Evolutionary conservation across 495 filamentous ascomycete genomes (phyloP), one percentile per base, ranked within the genome.

Genomic region (Penicillium diatomitis): DNA sequence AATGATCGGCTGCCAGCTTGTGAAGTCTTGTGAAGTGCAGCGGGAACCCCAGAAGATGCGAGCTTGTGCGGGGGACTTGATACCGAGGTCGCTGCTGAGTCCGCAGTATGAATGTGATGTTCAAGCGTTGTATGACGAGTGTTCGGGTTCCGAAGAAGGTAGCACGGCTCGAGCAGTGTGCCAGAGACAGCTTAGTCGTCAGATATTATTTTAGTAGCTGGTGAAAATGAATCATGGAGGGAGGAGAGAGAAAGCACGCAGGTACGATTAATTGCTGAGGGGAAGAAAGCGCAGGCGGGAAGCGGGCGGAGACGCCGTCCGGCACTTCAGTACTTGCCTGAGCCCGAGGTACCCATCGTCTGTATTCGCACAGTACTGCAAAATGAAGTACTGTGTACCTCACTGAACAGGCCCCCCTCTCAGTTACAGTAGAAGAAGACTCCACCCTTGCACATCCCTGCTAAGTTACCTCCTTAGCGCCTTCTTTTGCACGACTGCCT

Each of bases 51-150:
- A 20, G 20, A 20, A 20, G 20, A 20, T 20, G 20, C 20, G 2
- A 20, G 20, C 20, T 20, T 20, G 20, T 51, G 56, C 46, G 36
- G 36, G 8, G 43, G 52, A 45, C 29, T 54, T 58, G 46, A 56
- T 61, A 55, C 55, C 54, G 54, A 61, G 57, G 57, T 54, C 47
- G 52, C 54, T 28, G 35, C 44, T 44, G 44, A 37, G 11, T 28
- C 52, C 40, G 11, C 29, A 32, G 53, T 5, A 49, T 20, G 20
- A 20, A 20, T 20, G 20, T 20, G 20, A 20, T 20, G 20, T 20
- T 20, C 20, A 20, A 20, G 20, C 0, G 20, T 20, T 20, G 20
- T 20, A 20, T 20, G 20, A 20, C 20, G 20, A 20, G 20, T 20
- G 2, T 20, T 2, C 20, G 20, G 2, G 20, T 20, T 20, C 2